Percentiles rank a stretch among this genome's conserved stretches.
These are phyloP conservation scores for Acmispon strigosus DNA, from an alignment of 306 rosid species.

Conservation along the genomic window DNA sequence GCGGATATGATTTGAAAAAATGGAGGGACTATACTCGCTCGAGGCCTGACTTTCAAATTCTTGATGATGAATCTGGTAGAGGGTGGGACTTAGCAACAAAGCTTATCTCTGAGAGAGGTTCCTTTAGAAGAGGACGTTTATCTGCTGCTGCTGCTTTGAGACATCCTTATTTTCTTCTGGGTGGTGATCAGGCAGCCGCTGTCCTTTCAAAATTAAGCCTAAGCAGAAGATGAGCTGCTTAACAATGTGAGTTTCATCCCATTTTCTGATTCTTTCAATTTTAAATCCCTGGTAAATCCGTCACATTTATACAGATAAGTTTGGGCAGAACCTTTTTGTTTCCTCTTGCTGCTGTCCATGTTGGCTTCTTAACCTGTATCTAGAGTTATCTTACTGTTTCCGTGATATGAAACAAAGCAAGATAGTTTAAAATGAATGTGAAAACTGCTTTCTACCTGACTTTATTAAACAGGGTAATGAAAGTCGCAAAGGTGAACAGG, in stretches of 20 bases:
- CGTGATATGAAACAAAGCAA: not conserved
- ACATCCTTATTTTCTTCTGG: slow-evolving; percentile 88
- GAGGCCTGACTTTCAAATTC: slow-evolving; percentile 58
- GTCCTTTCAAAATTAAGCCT: slow-evolving; percentile 74
- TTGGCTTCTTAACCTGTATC: not conserved
- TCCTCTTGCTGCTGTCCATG: not conserved
- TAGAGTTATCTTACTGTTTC: not conserved
- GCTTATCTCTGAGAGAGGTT: slow-evolving; percentile 73
- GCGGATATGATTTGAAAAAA: slow-evolving; percentile 62
- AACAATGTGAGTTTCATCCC: slow-evolving; percentile 15
- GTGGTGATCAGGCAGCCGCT: slow-evolving; percentile 89
- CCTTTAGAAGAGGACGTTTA: slow-evolving; percentile 62
- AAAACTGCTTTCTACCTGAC: not conserved
- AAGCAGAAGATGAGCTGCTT: slow-evolving; percentile 41
- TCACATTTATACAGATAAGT: not conserved
- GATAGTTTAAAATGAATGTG: not conserved
- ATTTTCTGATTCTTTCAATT: not conserved
- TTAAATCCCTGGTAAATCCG: not conserved
- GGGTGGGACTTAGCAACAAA: slow-evolving; percentile 90
- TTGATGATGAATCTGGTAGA: slow-evolving; percentile 76
- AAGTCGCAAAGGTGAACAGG: not conserved
- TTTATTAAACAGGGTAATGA: not conserved
- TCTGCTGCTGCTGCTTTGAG: slow-evolving; percentile 81
- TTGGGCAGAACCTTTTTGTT: not conserved
- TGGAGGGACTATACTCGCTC: slow-evolving; percentile 70